These are phyloP conservation scores for Ustilago curta DNA, from an alignment of 1,284 basidiomycete genomes.

Conservation along the genomic window DNA sequence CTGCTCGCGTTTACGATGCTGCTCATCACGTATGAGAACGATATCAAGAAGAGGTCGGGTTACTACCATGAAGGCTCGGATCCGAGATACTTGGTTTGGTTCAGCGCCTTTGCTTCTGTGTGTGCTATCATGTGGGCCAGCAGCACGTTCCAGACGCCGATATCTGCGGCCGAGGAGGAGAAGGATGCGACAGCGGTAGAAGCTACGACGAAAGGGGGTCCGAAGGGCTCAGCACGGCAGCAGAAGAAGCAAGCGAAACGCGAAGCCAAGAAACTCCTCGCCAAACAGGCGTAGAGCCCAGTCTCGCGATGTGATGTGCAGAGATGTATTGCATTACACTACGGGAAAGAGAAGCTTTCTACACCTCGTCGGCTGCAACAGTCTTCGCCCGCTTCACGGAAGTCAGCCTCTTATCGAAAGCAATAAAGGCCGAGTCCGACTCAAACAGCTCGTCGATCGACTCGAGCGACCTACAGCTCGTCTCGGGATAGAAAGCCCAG, in stretches of 20 bases:
- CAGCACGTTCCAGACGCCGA: slow-evolving; percentile 21
- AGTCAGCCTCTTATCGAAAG: slow-evolving; percentile 23
- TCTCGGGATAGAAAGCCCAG: slow-evolving; percentile 40
- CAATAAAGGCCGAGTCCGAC: slow-evolving; percentile 28
- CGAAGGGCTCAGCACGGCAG: slow-evolving; percentile 24
- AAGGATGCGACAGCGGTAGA: background rate
- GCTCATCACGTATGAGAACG: slow-evolving; percentile 42
- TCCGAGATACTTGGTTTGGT: slow-evolving; percentile 26
- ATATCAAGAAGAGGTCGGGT: slow-evolving; percentile 38
- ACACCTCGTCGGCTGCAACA: background rate
- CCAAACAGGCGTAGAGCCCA: slow-evolving; percentile 16
- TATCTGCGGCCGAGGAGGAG: slow-evolving; percentile 9
- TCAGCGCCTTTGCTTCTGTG: slow-evolving; percentile 20
- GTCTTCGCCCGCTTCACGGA: slow-evolving; percentile 3
- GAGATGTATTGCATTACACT: background rate
- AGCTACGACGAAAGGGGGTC: background rate
- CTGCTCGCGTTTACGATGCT: slow-evolving; percentile 38
- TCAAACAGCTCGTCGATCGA: slow-evolving; percentile 43
- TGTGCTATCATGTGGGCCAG: slow-evolving; percentile 41
- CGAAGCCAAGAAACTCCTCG: slow-evolving; percentile 29
- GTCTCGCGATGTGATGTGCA: background rate
- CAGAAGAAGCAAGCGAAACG: slow-evolving; percentile 44
- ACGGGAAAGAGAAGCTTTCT: background rate
- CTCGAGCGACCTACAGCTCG: slow-evolving; percentile 36
- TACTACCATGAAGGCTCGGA: slow-evolving; percentile 37